Base-by-base conservation (phyloP, 2,329 filamentous ascomycete species). In the Verticillium tricorpus region DNA sequence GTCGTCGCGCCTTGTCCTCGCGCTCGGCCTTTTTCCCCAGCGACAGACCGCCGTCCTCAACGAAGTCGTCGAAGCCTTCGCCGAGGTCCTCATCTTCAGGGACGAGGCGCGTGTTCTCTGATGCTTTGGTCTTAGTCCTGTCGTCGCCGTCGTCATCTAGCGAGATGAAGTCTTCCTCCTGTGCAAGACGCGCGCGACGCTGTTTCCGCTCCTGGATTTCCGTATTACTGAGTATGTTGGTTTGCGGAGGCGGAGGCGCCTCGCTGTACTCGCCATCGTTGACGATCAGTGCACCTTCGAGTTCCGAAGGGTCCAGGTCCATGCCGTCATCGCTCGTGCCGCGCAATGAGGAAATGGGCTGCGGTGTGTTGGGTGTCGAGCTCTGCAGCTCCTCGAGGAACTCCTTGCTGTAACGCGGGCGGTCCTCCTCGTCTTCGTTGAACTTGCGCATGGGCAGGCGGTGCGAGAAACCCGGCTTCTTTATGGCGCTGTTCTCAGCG, bases 11-110 rank as follows among this genome's bases (percentile, higher is more conserved):
- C 57, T 84, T 80, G 0, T 85, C 89, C 67, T 92, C 91, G 22
- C 85, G 86, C 74, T 95, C 91, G 0, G 92, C 92, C 64, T 90
- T 91, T 64, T 84, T 87, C 37, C 93, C 92, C 0, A 97, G 80
- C 1, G 91, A 85, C 11, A 97, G 85, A 8, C 86, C 86, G 9
- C 91, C 92, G 71, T 97, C 92, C 50, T 95, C 91, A 9, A 95
- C 91, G 69, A 91, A 97, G 60, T 94, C 89, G 63, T 98, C 94
- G 68, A 96, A 98, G 0, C 93, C 93, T 76, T 98, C 95, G 40
- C 91, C 91, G 0, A 97, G 84, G 70, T 98, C 92, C 72, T 98
- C 94, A 68, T 98, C 94, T 37, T 97, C 93, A 52, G 83, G 85
- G 6, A 93, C 84, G 2, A 98, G 82, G 1, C 94, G 85, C 6